Conservation (phyloP, 2,329 filamentous ascomycete genomes). For the Neopestalotiopsis rosae region DNA sequence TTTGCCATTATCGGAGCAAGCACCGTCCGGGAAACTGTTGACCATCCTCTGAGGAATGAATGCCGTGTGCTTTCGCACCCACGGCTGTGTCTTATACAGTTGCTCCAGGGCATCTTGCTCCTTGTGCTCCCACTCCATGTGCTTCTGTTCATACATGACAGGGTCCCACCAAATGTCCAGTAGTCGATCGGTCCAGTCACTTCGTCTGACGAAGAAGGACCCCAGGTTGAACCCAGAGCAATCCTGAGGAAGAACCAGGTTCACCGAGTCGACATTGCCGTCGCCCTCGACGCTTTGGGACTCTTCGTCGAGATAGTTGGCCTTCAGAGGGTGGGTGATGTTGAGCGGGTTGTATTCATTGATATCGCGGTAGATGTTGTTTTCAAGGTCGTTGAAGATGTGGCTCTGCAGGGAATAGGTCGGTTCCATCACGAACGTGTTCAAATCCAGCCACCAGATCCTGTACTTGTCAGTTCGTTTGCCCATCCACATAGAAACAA, state of each 20-base stretch:
- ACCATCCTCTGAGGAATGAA: slow-evolving; percentile 92
- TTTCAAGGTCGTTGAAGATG: slow-evolving; percentile 80
- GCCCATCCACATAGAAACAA: neutral
- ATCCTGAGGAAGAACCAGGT: slow-evolving; percentile 89
- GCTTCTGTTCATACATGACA: slow-evolving; percentile 95
- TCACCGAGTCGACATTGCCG: slow-evolving; percentile 77
- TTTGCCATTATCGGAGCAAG: slow-evolving; percentile 79
- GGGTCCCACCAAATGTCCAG: slow-evolving; percentile 99
- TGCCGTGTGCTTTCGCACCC: slow-evolving; percentile 85
- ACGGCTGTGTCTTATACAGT: slow-evolving; percentile 88
- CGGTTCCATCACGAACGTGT: slow-evolving; percentile 98
- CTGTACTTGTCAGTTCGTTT: slow-evolving; percentile 51
- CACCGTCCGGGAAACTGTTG: slow-evolving; percentile 91
- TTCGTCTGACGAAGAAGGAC: slow-evolving; percentile 89
- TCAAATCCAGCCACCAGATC: slow-evolving; percentile 99
- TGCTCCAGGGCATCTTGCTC: slow-evolving; percentile 96
- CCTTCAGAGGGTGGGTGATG: slow-evolving; percentile 81
- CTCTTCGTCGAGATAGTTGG: slow-evolving; percentile 76
- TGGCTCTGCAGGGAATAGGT: slow-evolving; percentile 87
- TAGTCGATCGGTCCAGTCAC: slow-evolving; percentile 86
- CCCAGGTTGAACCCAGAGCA: slow-evolving; percentile 96
- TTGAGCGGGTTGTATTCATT: slow-evolving; percentile 96
- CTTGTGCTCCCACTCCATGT: slow-evolving; percentile 99
- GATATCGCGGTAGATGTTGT: slow-evolving; percentile 89
- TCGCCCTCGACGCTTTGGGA: slow-evolving; percentile 79